A percentile compares a stretch with the other conserved stretches of the same genome.
phyloP scores from a whole-genome alignment of 2,329 filamentous ascomycete genomes.

The Fusarium camptoceras region DNA sequence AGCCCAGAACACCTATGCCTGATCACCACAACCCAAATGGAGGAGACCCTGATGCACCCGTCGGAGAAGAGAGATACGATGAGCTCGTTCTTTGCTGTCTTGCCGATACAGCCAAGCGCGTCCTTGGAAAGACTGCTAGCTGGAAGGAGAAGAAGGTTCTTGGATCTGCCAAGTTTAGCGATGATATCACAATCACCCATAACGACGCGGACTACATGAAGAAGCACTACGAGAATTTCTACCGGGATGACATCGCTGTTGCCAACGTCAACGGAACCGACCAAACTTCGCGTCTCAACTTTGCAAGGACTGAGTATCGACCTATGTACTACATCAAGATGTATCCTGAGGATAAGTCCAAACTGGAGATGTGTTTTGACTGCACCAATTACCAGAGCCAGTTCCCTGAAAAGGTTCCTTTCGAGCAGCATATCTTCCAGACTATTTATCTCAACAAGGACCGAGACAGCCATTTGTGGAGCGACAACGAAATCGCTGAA shows the following conservation, averaged over 20 bases:
- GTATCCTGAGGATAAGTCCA: constrained; percentile 32
- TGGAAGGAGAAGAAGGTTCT: constrained; percentile 34
- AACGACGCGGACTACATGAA: constrained; percentile 32
- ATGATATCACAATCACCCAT: constrained; percentile 31
- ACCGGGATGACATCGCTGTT: constrained; percentile 24
- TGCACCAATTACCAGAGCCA: constrained; percentile 37
- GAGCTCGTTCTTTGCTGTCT: constrained; percentile 33
- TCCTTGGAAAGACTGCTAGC: constrained; percentile 22
- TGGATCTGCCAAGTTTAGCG: constrained; percentile 29
- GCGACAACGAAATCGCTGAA: constrained; percentile 23
- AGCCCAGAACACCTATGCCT: constrained; percentile 14
- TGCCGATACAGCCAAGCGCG: constrained; percentile 25
- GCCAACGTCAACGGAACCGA: constrained; percentile 21
- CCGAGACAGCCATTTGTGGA: constrained; percentile 27
- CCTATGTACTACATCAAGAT: constrained; percentile 40
- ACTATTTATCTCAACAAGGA: constrained; percentile 66
- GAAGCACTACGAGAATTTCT: constrained; percentile 36
- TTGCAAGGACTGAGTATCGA: constrained; percentile 29
- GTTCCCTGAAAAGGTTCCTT: constrained; percentile 28
- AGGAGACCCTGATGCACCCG: constrained; percentile 21
- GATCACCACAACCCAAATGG: constrained; percentile 31
- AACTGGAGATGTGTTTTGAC: constrained; percentile 35
- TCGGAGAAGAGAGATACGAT: constrained; percentile 23
- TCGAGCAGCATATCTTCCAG: constrained; percentile 53
- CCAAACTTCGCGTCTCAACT: constrained; percentile 21